Base-by-base conservation (phyloP, 1,139 yeast species). In the Geotrichum cucujoidarum region DNA sequence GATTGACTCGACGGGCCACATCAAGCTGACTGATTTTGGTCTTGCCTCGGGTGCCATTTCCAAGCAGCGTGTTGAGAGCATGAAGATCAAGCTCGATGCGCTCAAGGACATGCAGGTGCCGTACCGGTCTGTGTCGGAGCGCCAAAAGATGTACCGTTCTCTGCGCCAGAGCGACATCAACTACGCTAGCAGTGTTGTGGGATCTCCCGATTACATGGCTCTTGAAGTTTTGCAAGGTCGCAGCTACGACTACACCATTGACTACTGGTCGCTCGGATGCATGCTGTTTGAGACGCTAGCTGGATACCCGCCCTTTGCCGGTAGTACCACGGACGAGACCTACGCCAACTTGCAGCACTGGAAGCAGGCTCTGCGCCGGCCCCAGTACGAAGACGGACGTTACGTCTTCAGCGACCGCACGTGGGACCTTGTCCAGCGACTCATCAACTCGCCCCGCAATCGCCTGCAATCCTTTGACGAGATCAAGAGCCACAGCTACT, bases 171-270 rank as follows among this genome's bases (percentile, higher is more conserved):
- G 71, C 34, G 87, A 83, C 54, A 69, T 81, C 41, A 87, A 85
- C 59, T 81, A 84, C 59, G 98, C 99, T 17, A 86, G 88, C 60
- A 88, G 97, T 1, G 89, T 92, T 56, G 99, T 94, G 11, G 99
- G 99, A 0, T 86, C 95, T 5, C 99, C 99, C 1, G 99, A 94
- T 65, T 94, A 94, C 65, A 94, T 94, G 99, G 98, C 99, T 1
- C 75, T 94, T 48, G 99, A 94, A 66, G 97, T 94, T 5, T 78
- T 94, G 54, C 95, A 88, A 66, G 98, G 98, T 8, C 84, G 84
- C 60, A 83, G 83, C 53, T 94, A 94, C 65, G 96, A 94, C 64
- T 90, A 83, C 64, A 90, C 98, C 17, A 95, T 94, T 53, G 99
- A 94, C 71, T 94, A 94, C 67, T 94, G 99, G 99, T 90, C 97